These are phyloP conservation scores for Luffa aegyptiaca DNA, from an alignment of 306 rosid genomes.

Conservation along the genomic window DNA sequence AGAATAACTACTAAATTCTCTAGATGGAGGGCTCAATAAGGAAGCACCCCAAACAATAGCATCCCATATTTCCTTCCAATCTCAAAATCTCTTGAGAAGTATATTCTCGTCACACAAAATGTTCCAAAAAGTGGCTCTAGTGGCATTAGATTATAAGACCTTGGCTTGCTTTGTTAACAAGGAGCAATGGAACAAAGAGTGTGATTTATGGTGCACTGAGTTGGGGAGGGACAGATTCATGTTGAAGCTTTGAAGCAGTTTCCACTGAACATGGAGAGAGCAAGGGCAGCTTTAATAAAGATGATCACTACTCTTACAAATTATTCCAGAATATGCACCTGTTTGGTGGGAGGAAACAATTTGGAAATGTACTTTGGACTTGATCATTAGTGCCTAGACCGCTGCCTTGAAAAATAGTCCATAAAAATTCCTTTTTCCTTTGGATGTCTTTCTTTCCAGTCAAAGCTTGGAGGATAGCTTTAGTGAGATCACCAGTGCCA, in stretches of 20 bases:
- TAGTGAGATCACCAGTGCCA: neutral
- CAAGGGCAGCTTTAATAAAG: neutral
- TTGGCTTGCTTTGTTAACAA: neutral
- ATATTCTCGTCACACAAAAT: neutral
- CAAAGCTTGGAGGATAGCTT: neutral
- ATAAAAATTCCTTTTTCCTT: neutral
- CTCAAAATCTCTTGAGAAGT: neutral
- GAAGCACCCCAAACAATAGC: neutral
- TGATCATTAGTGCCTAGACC: neutral
- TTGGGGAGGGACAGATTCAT: neutral
- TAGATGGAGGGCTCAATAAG: neutral
- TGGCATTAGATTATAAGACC: neutral
- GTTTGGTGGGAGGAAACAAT: neutral
- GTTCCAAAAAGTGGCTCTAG: neutral
- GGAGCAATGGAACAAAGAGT: neutral
- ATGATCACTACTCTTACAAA: neutral
- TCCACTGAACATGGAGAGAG: neutral
- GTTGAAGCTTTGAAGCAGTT: slow-evolving; percentile 1
- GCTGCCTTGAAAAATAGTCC: neutral
- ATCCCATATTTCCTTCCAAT: neutral
- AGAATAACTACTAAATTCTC: neutral
- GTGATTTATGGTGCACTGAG: neutral
- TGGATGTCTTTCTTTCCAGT: neutral
- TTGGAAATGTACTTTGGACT: neutral
- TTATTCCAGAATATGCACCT: neutral